Percentiles rank a stretch among this genome's conserved stretches.
Evolutionary conservation across 2,329 filamentous ascomycete species (phyloP).

Genomic region (Fusarium phyllophilum): DNA sequence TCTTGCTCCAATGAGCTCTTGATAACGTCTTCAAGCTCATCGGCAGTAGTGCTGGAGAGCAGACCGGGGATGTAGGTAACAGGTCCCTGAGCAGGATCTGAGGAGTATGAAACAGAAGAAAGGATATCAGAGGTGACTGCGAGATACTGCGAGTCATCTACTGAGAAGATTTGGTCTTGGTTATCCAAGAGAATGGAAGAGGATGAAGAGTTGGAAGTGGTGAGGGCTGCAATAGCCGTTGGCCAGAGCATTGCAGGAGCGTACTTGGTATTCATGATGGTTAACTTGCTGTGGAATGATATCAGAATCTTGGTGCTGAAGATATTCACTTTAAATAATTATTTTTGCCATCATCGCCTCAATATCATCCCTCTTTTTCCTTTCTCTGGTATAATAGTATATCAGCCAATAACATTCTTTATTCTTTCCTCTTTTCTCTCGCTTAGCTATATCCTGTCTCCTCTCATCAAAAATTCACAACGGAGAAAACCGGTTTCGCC

Average conservation of each 20-base stretch:
- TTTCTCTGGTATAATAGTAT: rapidly evolving
- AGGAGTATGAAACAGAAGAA: background rate
- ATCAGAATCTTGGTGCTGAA: rapidly evolving
- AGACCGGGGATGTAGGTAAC: background rate
- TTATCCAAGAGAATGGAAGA: background rate
- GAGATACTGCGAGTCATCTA: background rate
- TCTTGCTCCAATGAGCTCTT: background rate
- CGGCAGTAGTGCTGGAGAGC: background rate
- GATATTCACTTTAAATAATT: background rate
- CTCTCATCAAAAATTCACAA: background rate
- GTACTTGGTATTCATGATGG: background rate
- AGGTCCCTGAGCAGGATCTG: background rate
- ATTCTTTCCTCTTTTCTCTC: background rate
- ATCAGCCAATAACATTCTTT: background rate
- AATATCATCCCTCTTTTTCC: rapidly evolving
- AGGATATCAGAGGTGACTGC: background rate
- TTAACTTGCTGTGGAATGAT: too few relatives aligned
- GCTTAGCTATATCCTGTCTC: background rate
- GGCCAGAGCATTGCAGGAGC: background rate
- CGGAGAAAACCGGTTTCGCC: background rate
- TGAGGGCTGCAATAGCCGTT: background rate
- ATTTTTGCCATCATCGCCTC: rapidly evolving
- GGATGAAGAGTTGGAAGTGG: background rate
- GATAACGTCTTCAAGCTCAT: background rate
- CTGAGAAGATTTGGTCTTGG: background rate